Percentiles rank a stretch among this genome's conserved stretches.
Conservation (phyloP, 2,329 filamentous ascomycete genomes). For the Fonsecaea multimorphosa region DNA sequence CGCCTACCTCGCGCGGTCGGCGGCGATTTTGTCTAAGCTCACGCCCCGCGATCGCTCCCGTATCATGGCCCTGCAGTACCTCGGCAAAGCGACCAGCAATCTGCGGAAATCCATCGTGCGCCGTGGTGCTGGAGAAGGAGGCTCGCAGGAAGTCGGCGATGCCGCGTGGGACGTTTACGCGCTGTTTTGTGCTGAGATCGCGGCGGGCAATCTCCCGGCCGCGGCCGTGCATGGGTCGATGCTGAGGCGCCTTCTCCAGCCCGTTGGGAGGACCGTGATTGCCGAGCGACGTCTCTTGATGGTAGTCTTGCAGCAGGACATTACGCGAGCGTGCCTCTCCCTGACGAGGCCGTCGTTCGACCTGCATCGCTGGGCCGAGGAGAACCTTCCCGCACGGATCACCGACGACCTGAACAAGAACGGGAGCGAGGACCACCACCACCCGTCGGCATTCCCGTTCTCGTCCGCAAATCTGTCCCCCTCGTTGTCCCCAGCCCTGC, state of each 20-base stretch:
- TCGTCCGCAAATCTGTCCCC: neutral
- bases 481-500: neutral
- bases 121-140: no score
- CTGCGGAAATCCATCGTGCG: conserved; percentile 10
- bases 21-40: conserved; percentile 1
- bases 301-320: conserved; percentile 16
- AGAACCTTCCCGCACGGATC: conserved; percentile 6
- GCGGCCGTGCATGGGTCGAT: conserved; percentile 21
- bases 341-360: conserved; percentile 18
- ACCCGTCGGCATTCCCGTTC: conserved; percentile 9
- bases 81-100: conserved; percentile 12
- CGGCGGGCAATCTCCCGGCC: conserved; percentile 16
- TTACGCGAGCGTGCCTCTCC: conserved; percentile 17
- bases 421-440: neutral
- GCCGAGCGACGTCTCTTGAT: conserved; percentile 15
- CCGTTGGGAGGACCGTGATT: neutral
- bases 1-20: conserved; percentile 15
- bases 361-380: conserved; percentile 19
- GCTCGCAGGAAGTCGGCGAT: neutral
- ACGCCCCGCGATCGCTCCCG: neutral
- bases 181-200: conserved; percentile 25
- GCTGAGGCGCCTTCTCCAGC: conserved; percentile 21
- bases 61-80: conserved; percentile 15
- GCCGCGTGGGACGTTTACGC: conserved; percentile 24
- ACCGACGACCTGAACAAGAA: neutral